phyloP scores from a whole-genome alignment of 129 eudicot genomes.

The Flaveria trinervia region DNA sequence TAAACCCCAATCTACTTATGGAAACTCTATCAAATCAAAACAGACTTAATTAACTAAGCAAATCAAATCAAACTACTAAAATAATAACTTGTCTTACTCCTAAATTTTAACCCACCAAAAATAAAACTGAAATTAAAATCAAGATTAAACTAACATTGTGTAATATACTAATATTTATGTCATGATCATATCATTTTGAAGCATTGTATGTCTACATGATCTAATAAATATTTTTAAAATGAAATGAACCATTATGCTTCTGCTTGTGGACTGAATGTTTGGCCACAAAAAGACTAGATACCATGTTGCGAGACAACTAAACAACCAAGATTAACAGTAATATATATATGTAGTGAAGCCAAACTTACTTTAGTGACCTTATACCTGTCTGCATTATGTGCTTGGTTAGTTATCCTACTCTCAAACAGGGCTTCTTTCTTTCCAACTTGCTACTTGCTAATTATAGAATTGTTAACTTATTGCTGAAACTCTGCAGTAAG shows the following conservation, averaged over 20 bases:
- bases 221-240: not conserved
- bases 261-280: not conserved
- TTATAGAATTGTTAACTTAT: constrained; percentile 15
- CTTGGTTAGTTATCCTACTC: constrained; percentile 17
- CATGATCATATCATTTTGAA: not conserved
- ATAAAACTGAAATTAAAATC: no score
- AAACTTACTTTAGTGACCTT: not conserved
- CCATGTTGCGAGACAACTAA: no score
- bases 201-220: not conserved
- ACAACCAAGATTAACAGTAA: not conserved
- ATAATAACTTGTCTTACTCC: no score
- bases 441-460: not conserved
- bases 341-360: constrained; percentile 3
- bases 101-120: no score
- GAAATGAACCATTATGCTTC: constrained; percentile 11
- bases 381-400: constrained; percentile 8
- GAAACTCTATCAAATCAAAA: no score
- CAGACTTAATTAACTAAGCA: no score
- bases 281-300: not conserved
- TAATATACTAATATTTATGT: not conserved
- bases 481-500: constrained; percentile 54
- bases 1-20: no score
- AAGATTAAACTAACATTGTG: not conserved
- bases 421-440: not conserved
- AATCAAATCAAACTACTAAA: no score